Base-by-base conservation (phyloP, 1,284 basidiomycete genomes). In the Vanrija humicola region DNA sequence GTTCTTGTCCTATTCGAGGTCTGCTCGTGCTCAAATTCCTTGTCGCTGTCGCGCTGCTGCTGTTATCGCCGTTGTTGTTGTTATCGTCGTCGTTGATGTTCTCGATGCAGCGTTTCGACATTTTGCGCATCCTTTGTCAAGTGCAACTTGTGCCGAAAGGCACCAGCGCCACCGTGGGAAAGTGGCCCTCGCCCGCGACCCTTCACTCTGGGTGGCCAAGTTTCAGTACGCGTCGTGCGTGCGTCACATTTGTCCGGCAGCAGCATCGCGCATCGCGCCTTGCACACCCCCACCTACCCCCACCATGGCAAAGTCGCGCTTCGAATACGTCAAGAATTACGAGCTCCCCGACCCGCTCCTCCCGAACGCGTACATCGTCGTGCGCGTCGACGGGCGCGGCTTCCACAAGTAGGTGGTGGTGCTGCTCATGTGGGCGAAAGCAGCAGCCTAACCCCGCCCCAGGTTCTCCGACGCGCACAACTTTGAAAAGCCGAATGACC, bases 401-500 rank as follows among this genome's bases (percentile, higher is more conserved):
- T 99, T 99, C 72, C 94, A 98, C 79, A 86, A 88, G 89, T 94
- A 59, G 82, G 64, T 5, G 7, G 5, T 6, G 12, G 5, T 10
- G 15, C 16, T 29, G 5, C 21, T 23, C 16, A 5, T 5, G 21
- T 2, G 5, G 21, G 5, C 21, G 2, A 2, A 2, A 23, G 21
- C 21, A 23, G 21, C 21, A 23, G 21, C 44, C 56, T 62, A 38
- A 55, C 55, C 12, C 15, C 28, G 7, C 28, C 28, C 7, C 66
- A 93, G 92, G 52, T 91, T 98, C 72, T 90, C 92, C 0, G 86
- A 89, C 18, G 80, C 81, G 16, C 94, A 98, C 69, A 69, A 73
- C 0, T 98, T 98, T 69, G 72, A 75, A 26, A 99, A 98, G 69
- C 95, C 95, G 0, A 99, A 98, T 75, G 95, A 99, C 75, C 75